Conservation (phyloP, 768 basidiomycete genomes). For the Amanita jacksonii region DNA sequence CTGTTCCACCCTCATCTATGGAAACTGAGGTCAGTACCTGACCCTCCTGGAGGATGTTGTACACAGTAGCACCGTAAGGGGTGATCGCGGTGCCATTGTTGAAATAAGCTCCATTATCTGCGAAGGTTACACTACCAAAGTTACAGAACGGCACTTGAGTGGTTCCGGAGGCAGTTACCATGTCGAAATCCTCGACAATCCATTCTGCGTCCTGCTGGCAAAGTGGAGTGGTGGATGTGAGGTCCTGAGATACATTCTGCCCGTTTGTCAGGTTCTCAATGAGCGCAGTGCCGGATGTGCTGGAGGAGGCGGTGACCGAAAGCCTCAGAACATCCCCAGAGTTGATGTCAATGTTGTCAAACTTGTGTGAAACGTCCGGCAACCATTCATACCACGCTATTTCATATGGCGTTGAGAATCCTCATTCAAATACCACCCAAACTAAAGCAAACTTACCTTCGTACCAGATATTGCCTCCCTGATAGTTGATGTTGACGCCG, state of each 20-base stretch:
- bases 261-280: neutral
- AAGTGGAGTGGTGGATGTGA: neutral
- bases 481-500: neutral
- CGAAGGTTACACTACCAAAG: neutral
- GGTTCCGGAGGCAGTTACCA: too few species aligned
- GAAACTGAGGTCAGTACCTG: too few species aligned
- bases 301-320: neutral
- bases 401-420: neutral
- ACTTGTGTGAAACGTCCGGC: neutral
- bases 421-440: neutral
- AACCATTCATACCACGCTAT: slow-evolving; percentile 2
- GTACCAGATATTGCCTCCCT: neutral
- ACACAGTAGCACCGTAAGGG: neutral
- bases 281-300: neutral
- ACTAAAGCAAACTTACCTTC: neutral
- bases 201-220: neutral
- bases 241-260: neutral
- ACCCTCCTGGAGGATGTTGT: too few species aligned
- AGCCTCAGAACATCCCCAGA: neutral
- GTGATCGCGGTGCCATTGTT: neutral
- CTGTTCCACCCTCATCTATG: too few species aligned
- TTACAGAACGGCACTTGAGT: neutral
- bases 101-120: neutral
- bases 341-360: neutral
- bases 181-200: neutral